Evolutionary conservation across 2,329 filamentous ascomycete species (phyloP).

Genomic region (Fusarium sp.): DNA sequence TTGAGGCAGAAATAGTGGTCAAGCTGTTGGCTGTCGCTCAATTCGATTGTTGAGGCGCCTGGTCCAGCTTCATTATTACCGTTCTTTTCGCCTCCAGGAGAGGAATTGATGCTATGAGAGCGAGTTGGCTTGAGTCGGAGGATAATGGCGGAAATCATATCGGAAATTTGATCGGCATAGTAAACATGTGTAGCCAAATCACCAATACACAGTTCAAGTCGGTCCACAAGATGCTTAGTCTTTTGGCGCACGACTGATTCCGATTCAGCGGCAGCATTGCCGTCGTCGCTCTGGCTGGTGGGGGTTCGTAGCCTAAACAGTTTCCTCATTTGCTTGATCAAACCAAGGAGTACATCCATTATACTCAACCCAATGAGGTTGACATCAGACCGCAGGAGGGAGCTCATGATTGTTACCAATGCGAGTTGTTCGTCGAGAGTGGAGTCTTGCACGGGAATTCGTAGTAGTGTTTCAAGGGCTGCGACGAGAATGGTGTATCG

Average conservation of each 20-base stretch:
- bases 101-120: conserved; percentile 59
- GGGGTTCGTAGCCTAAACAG: conserved; percentile 75
- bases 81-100: conserved; percentile 63
- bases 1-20: conserved; percentile 68
- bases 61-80: conserved; percentile 52
- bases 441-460: conserved; percentile 76
- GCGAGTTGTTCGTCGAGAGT: conserved; percentile 80
- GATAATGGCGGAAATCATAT: conserved; percentile 90
- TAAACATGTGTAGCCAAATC: conserved; percentile 94
- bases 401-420: conserved; percentile 82
- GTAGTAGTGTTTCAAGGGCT: conserved; percentile 80
- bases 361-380: conserved; percentile 96
- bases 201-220: conserved; percentile 87
- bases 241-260: conserved; percentile 58
- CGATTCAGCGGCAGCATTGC: conserved; percentile 50
- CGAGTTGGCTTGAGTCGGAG: conserved; percentile 78
- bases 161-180: conserved; percentile 94
- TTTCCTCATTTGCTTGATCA: conserved; percentile 85
- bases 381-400: conserved; percentile 85
- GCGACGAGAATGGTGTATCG: conserved; percentile 91
- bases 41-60: conserved; percentile 55
- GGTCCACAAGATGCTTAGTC: conserved; percentile 74
- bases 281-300: conserved; percentile 52
- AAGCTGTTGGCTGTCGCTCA: conserved; percentile 60
- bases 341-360: conserved; percentile 90